phyloP scores from a whole-genome alignment of 73 alveolate species.

The Stentor coeruleus region DNA sequence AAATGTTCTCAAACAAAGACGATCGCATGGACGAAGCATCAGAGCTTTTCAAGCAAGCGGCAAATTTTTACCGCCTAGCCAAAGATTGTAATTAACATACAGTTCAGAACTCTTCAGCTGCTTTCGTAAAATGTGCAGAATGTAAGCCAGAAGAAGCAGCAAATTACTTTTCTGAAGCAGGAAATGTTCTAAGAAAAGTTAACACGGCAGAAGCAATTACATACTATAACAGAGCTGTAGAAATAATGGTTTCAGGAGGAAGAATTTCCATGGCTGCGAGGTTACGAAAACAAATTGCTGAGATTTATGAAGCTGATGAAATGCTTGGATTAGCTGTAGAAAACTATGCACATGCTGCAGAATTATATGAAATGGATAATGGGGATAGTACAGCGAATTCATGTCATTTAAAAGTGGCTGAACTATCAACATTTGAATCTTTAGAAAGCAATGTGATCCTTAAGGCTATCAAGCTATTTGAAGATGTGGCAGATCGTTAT shows the following conservation, averaged over 20 bases:
- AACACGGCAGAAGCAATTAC: slow-evolving; percentile 38
- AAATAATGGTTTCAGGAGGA: slow-evolving; percentile 41
- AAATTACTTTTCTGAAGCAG: slow-evolving; percentile 57
- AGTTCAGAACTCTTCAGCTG: slow-evolving; percentile 45
- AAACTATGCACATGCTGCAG: slow-evolving; percentile 68
- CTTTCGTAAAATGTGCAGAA: slow-evolving; percentile 57
- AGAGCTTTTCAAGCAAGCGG: slow-evolving; percentile 64
- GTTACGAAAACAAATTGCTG: slow-evolving; percentile 65
- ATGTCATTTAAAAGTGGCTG: slow-evolving; percentile 69
- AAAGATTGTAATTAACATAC: slow-evolving; percentile 41
- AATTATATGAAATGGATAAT: slow-evolving; percentile 62
- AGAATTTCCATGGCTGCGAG: slow-evolving; percentile 69
- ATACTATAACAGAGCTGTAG: slow-evolving; percentile 47
- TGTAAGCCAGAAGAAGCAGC: slow-evolving; percentile 52
- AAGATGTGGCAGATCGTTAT: slow-evolving; percentile 66
- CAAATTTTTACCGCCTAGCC: slow-evolving; percentile 59
- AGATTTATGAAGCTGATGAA: slow-evolving; percentile 55
- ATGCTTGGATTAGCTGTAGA: slow-evolving; percentile 65
- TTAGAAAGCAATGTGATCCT: slow-evolving; percentile 47
- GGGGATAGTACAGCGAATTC: slow-evolving; percentile 55
- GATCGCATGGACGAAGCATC: slow-evolving; percentile 71
- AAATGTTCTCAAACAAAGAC: slow-evolving; percentile 49
- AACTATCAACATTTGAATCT: slow-evolving; percentile 54
- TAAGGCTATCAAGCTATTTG: slow-evolving; percentile 66
- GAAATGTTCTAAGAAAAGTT: slow-evolving; percentile 51